Conservation (phyloP, 768 basidiomycete genomes). For the Chlorophyllum brunneum region DNA sequence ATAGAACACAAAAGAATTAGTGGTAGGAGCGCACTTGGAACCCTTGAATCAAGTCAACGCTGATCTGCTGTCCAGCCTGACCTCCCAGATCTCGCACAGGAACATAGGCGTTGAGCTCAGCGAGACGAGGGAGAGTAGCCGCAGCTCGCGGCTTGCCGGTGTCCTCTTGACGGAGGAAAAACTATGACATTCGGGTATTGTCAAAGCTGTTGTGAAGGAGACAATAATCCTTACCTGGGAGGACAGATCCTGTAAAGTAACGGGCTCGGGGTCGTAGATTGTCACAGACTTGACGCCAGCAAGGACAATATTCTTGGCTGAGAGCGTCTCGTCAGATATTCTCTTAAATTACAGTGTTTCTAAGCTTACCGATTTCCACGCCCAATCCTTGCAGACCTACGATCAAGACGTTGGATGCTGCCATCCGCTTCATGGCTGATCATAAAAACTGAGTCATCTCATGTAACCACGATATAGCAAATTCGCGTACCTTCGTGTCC, state of each 20-base stretch:
- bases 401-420: constrained; percentile 89
- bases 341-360: neutral
- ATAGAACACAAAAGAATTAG: neutral
- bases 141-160: constrained; percentile 85
- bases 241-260: constrained; percentile 85
- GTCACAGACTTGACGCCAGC: constrained; percentile 98
- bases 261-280: constrained; percentile 88
- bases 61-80: constrained; percentile 69
- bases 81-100: constrained; percentile 89
- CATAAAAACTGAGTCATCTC: neutral
- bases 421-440: constrained; percentile 99
- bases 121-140: constrained; percentile 82
- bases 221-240: constrained; percentile 65
- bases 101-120: constrained; percentile 95
- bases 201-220: neutral
- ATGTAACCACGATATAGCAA: neutral
- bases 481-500: constrained; percentile 82
- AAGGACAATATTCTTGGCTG: constrained; percentile 92
- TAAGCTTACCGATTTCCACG: constrained; percentile 78
- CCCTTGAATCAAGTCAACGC: constrained; percentile 74
- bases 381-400: constrained; percentile 91
- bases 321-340: constrained; percentile 9
- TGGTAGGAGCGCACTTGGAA: constrained; percentile 67
- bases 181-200: constrained; percentile 42
- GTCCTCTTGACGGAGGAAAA: constrained; percentile 88